phyloP scores from a whole-genome alignment of 108 stramenopile species.

The Cyclostephanos tholiformis region DNA sequence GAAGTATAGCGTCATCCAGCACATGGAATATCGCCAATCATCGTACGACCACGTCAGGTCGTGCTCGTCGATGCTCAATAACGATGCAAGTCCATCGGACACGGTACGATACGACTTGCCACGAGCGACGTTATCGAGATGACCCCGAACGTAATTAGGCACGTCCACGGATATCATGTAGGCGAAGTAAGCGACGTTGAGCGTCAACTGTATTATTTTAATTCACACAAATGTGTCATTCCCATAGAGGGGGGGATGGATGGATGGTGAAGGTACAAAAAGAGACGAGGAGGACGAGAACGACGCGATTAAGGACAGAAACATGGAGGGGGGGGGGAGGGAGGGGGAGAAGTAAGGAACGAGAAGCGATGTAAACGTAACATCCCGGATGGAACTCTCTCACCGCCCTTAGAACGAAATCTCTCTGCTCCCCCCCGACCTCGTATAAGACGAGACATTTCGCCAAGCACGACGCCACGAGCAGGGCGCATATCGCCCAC shows the following conservation, averaged over 20 bases:
- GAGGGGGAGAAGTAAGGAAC: too few relatives aligned
- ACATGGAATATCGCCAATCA: constrained; percentile 1
- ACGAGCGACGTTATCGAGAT: neutral
- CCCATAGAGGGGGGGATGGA: too few relatives aligned
- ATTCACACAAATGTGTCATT: too few relatives aligned
- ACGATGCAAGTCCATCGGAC: neutral
- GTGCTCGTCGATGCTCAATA: neutral
- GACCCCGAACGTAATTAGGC: neutral
- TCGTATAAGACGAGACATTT: neutral
- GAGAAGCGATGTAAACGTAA: too few relatives aligned
- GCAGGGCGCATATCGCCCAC: neutral
- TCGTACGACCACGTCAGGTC: constrained; percentile 1
- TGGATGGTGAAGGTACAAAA: too few relatives aligned
- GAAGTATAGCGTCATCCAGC: neutral
- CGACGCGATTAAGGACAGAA: too few relatives aligned
- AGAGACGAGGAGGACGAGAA: too few relatives aligned
- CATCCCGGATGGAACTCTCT: too few relatives aligned
- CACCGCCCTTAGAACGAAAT: neutral
- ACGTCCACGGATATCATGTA: constrained; percentile 2
- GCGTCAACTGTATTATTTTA: constrained; percentile 3
- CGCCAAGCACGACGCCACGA: neutral
- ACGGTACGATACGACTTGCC: neutral
- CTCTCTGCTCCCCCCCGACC: neutral
- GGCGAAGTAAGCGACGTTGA: neutral
- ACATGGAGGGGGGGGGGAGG: too few relatives aligned